These are phyloP conservation scores for Fusarium metavorans DNA, from an alignment of 2,329 filamentous ascomycete genomes.

Conservation along the genomic window DNA sequence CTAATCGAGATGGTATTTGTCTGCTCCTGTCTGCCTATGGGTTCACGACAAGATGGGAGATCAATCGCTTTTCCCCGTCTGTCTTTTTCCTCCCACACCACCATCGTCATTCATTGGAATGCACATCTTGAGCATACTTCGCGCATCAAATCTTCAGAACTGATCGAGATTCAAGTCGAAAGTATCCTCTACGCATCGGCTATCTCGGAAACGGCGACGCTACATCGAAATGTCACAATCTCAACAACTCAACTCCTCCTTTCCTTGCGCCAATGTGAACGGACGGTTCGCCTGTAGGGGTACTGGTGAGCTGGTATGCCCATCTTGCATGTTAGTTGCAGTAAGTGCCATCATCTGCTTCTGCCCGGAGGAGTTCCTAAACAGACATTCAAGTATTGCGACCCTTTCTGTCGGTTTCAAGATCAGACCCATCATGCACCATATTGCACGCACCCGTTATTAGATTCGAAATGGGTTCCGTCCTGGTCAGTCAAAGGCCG, in stretches of 20 bases:
- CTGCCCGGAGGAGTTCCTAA: background rate
- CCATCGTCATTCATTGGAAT: background rate
- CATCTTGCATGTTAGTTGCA: background rate
- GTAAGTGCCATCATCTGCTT: background rate
- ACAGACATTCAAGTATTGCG: slow-evolving; percentile 16
- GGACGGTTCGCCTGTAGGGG: background rate
- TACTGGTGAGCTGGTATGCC: background rate
- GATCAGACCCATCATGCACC: background rate
- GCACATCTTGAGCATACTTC: background rate
- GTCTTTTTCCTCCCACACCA: background rate
- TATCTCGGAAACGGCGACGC: background rate
- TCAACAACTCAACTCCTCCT: background rate
- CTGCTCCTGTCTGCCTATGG: background rate
- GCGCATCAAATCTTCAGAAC: background rate
- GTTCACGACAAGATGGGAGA: background rate
- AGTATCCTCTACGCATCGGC: background rate
- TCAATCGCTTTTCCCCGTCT: background rate
- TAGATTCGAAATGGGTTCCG: background rate
- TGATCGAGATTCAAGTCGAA: background rate
- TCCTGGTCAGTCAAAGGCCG: background rate
- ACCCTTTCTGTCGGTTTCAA: background rate
- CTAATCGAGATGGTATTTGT: background rate
- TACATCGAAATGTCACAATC: background rate
- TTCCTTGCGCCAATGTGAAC: background rate
- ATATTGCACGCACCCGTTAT: background rate